Base-by-base conservation (phyloP, 257 asterid species). In the Agastache rugosa region DNA sequence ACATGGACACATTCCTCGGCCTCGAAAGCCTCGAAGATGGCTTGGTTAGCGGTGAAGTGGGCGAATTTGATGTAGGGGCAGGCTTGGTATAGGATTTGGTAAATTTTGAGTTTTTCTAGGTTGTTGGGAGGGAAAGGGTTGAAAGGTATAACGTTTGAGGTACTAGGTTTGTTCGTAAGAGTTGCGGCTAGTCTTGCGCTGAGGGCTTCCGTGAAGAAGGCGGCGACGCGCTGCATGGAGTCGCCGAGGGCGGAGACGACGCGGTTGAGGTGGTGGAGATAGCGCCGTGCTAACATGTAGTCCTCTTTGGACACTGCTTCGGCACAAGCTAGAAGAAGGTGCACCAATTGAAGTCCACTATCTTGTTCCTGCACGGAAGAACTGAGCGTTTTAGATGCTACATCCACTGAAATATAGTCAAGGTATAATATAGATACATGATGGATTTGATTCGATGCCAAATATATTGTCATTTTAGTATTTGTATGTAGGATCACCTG, bases 291-390 rank as follows among this genome's bases (percentile, higher is more conserved):
- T 47, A 88, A 74, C 91, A 91, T 89, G 84, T 88, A 91, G 77
- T 91, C 96, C 65, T 91, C 96, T 59, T 88, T 91, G 4, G 96
- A 87, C 0, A 88, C 96, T 69, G 97, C 95, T 77, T 91, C 97
- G 11, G 96, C 97, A 48, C 96, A 88, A 1, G 88, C 95, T 12
- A 91, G 90, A 9, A 91, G 96, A 56, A 88, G 90, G 72, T 91
- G 97, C 55, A 91, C 96, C 73, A 91, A 73, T 69, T 91, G 96
- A 15, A 88, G 87, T 25, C 97, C 97, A 66, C 95, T 86, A 23
- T 89, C 97, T 44, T 81, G 87, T 73, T 86, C 97, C 96, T 60
- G 23, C 19, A 58, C n/a, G 0, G 20, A 53, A 50, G 1, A 51
- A 51, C 0, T 1, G n/a, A 45, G 12, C 12, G 44, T 8, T 37